Conservation (phyloP, 1,284 basidiomycete species). For the Leucoagaricus sp. region DNA sequence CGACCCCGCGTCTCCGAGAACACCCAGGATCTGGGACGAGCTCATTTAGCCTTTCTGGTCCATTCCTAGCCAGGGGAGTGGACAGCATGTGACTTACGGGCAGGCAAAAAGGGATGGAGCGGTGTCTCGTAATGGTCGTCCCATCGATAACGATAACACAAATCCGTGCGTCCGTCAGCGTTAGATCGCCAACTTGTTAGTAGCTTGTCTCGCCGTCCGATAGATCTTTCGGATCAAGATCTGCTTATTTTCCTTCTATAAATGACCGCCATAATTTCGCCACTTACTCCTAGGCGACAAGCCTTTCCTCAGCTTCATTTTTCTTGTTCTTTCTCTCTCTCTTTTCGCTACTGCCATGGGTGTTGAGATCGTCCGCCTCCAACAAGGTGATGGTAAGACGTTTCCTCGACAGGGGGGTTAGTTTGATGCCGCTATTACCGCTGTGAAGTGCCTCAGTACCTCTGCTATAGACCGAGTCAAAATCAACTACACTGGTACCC, state of each 20-base stretch:
- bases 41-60: constrained; percentile 12
- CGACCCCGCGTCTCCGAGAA: constrained; percentile 7
- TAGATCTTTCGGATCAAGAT: constrained; percentile 67
- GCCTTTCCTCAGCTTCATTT: constrained; percentile 16
- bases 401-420: constrained; percentile 54
- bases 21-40: not conserved
- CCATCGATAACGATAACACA: constrained; percentile 37
- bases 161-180: constrained; percentile 7
- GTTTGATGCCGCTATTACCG: constrained; percentile 21
- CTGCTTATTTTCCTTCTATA: constrained; percentile 61
- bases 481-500: constrained; percentile 79
- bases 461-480: constrained; percentile 43
- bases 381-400: constrained; percentile 44
- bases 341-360: constrained; percentile 34
- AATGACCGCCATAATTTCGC: constrained; percentile 35
- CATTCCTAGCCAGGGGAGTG: constrained; percentile 1
- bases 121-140: constrained; percentile 17
- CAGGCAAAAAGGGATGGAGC: constrained; percentile 13
- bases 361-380: constrained; percentile 44
- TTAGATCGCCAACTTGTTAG: constrained; percentile 7
- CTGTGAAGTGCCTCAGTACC: constrained; percentile 11
- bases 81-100: constrained; percentile 12
- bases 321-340: constrained; percentile 15
- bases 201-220: constrained; percentile 22
- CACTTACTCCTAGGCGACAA: constrained; percentile 25